phyloP scores from a whole-genome alignment of 345 rosid species.

The Brassica napus region DNA sequence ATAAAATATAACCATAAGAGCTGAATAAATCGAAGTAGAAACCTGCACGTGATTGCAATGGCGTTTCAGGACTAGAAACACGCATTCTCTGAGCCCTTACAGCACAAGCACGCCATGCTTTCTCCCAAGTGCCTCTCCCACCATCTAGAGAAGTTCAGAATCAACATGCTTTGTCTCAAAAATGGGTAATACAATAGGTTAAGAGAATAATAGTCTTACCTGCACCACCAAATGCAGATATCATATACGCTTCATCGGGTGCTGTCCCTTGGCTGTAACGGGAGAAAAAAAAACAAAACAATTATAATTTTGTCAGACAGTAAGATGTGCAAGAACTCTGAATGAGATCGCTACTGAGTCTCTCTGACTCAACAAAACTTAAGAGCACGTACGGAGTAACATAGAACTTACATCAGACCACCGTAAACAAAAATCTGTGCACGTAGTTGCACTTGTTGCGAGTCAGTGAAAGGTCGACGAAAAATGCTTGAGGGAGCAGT shows the following conservation, averaged over 20 bases:
- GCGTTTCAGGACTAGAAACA: conserved; percentile 60
- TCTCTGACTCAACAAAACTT: conserved; percentile 23
- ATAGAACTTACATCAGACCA: conserved; percentile 75
- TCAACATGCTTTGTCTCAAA: conserved; percentile 17
- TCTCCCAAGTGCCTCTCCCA: conserved; percentile 83
- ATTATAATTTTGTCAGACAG: conserved; percentile 19
- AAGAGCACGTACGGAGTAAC: conserved; percentile 7
- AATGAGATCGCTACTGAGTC: background rate
- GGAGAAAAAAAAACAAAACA: conserved; percentile 5
- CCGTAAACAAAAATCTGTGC: conserved; percentile 99
- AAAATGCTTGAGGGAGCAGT: conserved; percentile 53
- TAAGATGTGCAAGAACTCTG: background rate
- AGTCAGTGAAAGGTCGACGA: conserved; percentile 92
- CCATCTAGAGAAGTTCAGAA: conserved; percentile 59
- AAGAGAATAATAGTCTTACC: conserved; percentile 51
- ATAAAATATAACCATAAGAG: conserved; percentile 13
- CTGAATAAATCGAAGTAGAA: conserved; percentile 25
- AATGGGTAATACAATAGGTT: conserved; percentile 15
- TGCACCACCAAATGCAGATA: conserved; percentile 92
- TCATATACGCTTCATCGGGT: conserved; percentile 98
- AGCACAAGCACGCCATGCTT: conserved; percentile 65
- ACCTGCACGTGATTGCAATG: conserved; percentile 74
- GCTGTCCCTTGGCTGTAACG: conserved; percentile 77
- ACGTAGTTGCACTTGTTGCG: conserved; percentile 98
- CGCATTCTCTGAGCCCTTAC: conserved; percentile 65